Percentiles rank a stretch among this genome's conserved stretches.
phyloP scores from a whole-genome alignment of 306 rosid species.

The Acmispon strigosus region DNA sequence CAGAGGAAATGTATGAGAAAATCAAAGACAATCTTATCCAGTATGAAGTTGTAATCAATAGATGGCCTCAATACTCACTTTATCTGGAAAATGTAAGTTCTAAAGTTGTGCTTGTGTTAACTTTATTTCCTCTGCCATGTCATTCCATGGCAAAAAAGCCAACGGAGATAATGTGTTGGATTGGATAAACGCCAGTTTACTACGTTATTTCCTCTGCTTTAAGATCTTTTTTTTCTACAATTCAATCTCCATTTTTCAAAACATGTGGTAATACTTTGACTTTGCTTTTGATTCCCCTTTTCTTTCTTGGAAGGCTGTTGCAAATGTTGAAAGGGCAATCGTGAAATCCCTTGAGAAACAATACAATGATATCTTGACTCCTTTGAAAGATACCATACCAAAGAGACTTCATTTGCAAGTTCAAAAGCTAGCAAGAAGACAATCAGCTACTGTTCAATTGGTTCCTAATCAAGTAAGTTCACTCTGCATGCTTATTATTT shows the following conservation, averaged over 20 bases:
- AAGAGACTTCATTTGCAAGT: constrained; percentile 93
- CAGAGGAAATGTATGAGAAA: constrained; percentile 92
- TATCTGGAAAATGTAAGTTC: constrained; percentile 75
- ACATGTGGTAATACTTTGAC: constrained; percentile 1
- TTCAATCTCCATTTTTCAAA: not conserved
- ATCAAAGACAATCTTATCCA: constrained; percentile 60
- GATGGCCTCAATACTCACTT: constrained; percentile 98
- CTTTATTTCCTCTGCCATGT: not conserved
- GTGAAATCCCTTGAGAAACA: constrained; percentile 89
- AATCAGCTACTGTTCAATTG: constrained; percentile 52
- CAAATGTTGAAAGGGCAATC: constrained; percentile 83
- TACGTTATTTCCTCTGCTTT: not conserved
- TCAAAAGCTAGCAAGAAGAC: constrained; percentile 97
- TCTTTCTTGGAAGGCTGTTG: constrained; percentile 54
- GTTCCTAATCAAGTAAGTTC: constrained; percentile 79
- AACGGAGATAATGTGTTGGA: too few relatives aligned
- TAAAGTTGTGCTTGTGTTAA: not conserved
- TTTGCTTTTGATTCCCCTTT: not conserved
- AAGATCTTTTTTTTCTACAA: not conserved
- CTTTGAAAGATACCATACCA: constrained; percentile 88
- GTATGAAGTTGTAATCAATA: constrained; percentile 77
- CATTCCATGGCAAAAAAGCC: too few relatives aligned
- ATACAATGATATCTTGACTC: constrained; percentile 80
- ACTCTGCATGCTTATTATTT: not conserved
- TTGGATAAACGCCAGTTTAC: too few relatives aligned